Evolutionary conservation across 2,329 filamentous ascomycete genomes (phyloP), one percentile per base, ranked within the genome.

Genomic region (Fusarium nygamai): DNA sequence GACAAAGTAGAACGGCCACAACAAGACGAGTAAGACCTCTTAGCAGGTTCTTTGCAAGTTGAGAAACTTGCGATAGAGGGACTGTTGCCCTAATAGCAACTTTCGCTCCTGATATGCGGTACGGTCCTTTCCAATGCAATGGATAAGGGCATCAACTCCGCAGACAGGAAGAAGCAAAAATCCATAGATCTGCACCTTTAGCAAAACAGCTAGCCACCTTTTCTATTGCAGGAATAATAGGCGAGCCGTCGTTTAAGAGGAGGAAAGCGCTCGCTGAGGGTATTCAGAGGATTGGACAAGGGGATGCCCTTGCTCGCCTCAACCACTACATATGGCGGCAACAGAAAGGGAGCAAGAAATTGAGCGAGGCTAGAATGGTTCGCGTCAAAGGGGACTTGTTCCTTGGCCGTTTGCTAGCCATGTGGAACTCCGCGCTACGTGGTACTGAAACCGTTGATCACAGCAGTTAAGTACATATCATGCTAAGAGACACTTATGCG

Each of bases 161-260:
- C 39, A 53, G 51, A 22, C 20, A 56, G 20, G 34, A 47, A 60
- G 62, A 59, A 71, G 59, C 56, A 56, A 60, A 64, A 58, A 31
- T 43, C 67, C 47, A 63, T 59, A 53, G 71, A 78, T 78, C 73
- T 75, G 67, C 73, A 61, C 64, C 41, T 41, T 65, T 72, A 76
- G 67, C 44, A 61, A 75, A 77, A 74, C 64, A 51, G 58, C 60
- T 53, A 60, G 58, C 34, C 53, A 73, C 67, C 50, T 62, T 57
- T 62, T 61, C 64, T 71, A 61, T 71, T 63, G 68, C 63, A 67
- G 56, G 60, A 59, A 59, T 56, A 63, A 51, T 51, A 61, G 33
- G 64, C 74, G 75, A 72, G 67, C 41, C 51, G 62, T 60, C 63
- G 63, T 74, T 76, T 74, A 46, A 67, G 66, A 67, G 62, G 54